These are phyloP conservation scores for Epichloe brachyelytri DNA, from an alignment of 2,329 filamentous ascomycete species.

Conservation along the genomic window DNA sequence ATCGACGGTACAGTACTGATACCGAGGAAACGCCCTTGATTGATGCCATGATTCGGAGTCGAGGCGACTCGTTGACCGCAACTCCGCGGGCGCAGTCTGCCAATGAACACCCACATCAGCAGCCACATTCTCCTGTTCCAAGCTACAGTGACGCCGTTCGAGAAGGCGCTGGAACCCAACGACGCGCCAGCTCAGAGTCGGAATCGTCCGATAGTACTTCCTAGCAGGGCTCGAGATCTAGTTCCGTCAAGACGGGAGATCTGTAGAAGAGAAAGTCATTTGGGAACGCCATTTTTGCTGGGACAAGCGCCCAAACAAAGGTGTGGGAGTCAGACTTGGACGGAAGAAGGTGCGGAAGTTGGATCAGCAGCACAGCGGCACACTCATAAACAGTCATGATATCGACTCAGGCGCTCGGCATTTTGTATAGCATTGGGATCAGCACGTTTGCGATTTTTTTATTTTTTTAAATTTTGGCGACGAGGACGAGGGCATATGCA, in stretches of 20 bases:
- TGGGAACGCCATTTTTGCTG: neutral
- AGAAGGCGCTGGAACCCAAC: slow-evolving; percentile 27
- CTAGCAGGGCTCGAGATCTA: neutral
- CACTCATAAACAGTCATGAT: neutral
- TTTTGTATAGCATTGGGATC: slow-evolving; percentile 14
- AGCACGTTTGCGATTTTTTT: slow-evolving; percentile 3
- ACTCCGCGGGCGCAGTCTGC: slow-evolving; percentile 11
- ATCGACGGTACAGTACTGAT: slow-evolving; percentile 43
- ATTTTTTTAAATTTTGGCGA: neutral
- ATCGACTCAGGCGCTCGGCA: slow-evolving; percentile 10
- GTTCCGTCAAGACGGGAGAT: no score
- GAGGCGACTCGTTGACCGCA: slow-evolving; percentile 34
- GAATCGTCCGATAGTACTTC: neutral
- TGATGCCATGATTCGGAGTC: slow-evolving; percentile 35
- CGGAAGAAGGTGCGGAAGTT: neutral
- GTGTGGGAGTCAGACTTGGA: neutral
- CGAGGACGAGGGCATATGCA: no score
- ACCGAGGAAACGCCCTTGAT: slow-evolving; percentile 45
- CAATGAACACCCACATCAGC: slow-evolving; percentile 4
- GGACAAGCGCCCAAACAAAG: neutral
- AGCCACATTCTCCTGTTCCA: slow-evolving; percentile 53
- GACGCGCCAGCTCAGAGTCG: slow-evolving; percentile 12
- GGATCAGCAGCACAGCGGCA: slow-evolving; percentile 1
- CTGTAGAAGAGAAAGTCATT: no score
- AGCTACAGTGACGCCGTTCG: slow-evolving; percentile 67